These are phyloP conservation scores for Mangifera indica DNA, from an alignment of 345 rosid genomes.

Conservation along the genomic window DNA sequence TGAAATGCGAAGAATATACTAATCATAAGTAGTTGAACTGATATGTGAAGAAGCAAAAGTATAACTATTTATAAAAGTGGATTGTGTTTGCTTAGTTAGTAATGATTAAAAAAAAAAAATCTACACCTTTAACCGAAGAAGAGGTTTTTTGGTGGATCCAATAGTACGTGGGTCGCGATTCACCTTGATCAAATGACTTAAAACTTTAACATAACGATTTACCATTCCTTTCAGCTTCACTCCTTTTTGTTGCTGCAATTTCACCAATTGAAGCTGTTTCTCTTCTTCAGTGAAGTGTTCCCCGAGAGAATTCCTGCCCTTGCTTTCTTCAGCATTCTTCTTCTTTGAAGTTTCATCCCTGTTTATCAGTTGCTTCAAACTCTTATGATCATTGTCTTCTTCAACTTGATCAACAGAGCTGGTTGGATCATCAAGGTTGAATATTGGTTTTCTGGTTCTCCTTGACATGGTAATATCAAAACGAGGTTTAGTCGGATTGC, in stretches of 20 bases:
- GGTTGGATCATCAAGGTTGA: slow-evolving; percentile 12
- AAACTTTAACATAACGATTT: slow-evolving; percentile 57
- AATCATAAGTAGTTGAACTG: too few species aligned
- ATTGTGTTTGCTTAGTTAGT: too few species aligned
- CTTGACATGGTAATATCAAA: slow-evolving; percentile 66
- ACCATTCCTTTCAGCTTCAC: slow-evolving; percentile 56
- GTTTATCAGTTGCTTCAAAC: slow-evolving; percentile 62
- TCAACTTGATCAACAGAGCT: slow-evolving; percentile 4
- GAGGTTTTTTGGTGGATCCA: slow-evolving; percentile 24
- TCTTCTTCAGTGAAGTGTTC: slow-evolving; percentile 50
- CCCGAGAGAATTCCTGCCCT: slow-evolving; percentile 43
- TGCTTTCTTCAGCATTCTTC: slow-evolving; percentile 14
- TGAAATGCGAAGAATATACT: too few species aligned
- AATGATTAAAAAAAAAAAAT: too few species aligned
- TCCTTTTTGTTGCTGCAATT: slow-evolving; percentile 36
- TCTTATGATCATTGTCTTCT: slow-evolving; percentile 35
- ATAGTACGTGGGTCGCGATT: slow-evolving; percentile 33
- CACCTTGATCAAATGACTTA: slow-evolving; percentile 53
- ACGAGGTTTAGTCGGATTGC: slow-evolving; percentile 33
- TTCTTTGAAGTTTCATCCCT: slow-evolving; percentile 27
- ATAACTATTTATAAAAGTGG: too few species aligned
- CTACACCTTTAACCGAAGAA: slow-evolving; percentile 27
- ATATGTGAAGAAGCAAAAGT: not conserved
- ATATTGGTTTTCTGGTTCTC: slow-evolving; percentile 65
- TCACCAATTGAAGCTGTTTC: slow-evolving; percentile 49